Percentiles rank a stretch among this genome's conserved stretches.
These are phyloP conservation scores for Detonula confervacea DNA, from an alignment of 352 stramenopile species.

Conservation along the genomic window DNA sequence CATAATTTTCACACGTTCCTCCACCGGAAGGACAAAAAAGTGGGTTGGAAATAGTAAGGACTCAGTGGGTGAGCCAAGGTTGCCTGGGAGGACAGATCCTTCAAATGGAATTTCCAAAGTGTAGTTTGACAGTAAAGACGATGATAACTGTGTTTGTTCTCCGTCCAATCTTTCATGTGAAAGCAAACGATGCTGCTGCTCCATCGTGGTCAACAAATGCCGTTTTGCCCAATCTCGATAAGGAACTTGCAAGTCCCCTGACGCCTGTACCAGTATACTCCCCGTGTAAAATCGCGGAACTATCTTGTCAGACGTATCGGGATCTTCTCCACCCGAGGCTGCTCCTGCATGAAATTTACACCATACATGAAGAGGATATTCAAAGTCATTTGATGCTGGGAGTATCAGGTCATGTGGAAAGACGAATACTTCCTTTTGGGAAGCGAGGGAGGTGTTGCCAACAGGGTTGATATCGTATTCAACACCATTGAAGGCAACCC, in stretches of 20 bases:
- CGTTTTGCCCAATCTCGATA: slow-evolving; percentile 64
- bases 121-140: slow-evolving; percentile 9
- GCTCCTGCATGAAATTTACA: slow-evolving; percentile 49
- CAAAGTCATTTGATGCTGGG: slow-evolving; percentile 25
- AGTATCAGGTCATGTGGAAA: slow-evolving; percentile 44
- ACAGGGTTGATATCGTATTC: no score
- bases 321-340: neutral
- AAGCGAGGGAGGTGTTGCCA: no score
- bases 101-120: slow-evolving; percentile 61
- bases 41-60: slow-evolving; percentile 56
- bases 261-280: slow-evolving; percentile 59
- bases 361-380: slow-evolving; percentile 45
- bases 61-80: slow-evolving; percentile 49
- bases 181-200: slow-evolving; percentile 34
- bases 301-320: neutral
- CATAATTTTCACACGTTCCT: slow-evolving; percentile 34
- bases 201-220: slow-evolving; percentile 34
- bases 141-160: slow-evolving; percentile 20
- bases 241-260: slow-evolving; percentile 30
- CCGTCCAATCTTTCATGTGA: slow-evolving; percentile 30
- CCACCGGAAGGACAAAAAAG: slow-evolving; percentile 33
- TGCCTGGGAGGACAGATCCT: slow-evolving; percentile 46
- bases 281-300: slow-evolving; percentile 49
- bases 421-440: slow-evolving; percentile 18
- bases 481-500: no score